Base-by-base conservation (phyloP, 441 rosid species). In the Macaranga tanarius region DNA sequence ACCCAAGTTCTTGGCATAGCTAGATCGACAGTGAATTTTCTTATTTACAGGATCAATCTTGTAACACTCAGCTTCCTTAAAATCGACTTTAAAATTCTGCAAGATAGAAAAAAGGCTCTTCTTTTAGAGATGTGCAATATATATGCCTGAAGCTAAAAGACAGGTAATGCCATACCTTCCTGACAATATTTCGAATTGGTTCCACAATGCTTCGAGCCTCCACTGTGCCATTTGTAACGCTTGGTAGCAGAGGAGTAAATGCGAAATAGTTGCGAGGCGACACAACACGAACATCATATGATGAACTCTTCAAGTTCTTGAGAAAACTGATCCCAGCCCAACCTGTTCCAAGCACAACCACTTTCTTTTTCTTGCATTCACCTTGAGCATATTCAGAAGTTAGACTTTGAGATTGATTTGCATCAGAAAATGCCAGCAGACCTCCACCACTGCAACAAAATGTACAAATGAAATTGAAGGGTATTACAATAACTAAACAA, bases 191-290 rank as follows among this genome's bases (percentile, higher is more conserved):
- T 19, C 94, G 99, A 71, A 95, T 80, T 0, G 99, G 99, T 85
- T 86, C 93, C 7, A 86, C 89, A 5, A 89, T 65, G 83, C 91
- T 90, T 50, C 89, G 87, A 26, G 90, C 84, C 76, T 95, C 98
- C 67, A 95, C 96, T 6, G 97, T 92, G 11, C 99, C 99, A 71
- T 90, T 84, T 40, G 97, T 92, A 40, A 92, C 96, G 42, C 94
- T 95, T 0, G 99, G 99, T 20, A 95, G 75, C 82, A 92, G 52
- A 40, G 99, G 97, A 45, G 99, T 95, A 66, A 95, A 95, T 4
- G 95, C 93, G 71, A 95, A 95, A 87, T 91, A 95, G 84, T 95
- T 92, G 45, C 98, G 91, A 67, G 99, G 97, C 1, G 98, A 93
- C n/a, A 91, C 77, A 51, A 93, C 77, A 76, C 88, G 89, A 78